Percentiles rank a stretch among this genome's conserved stretches.
Conservation (phyloP, 345 rosid genomes). For the Eucalyptus victrix region DNA sequence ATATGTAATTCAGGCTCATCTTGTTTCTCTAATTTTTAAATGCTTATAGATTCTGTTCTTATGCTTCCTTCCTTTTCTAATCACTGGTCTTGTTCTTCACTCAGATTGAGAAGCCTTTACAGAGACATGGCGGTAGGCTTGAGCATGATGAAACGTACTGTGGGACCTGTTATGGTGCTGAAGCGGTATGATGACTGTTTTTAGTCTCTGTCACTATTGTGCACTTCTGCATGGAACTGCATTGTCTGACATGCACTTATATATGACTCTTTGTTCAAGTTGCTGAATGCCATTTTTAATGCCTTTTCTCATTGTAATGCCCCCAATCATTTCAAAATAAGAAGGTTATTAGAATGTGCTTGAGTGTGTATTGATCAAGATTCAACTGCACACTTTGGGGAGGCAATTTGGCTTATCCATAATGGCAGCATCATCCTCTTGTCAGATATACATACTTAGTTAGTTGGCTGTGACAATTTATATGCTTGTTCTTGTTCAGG, state of each 20-base stretch:
- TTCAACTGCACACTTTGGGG: neutral
- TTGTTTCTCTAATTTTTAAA: neutral
- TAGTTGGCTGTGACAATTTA: neutral
- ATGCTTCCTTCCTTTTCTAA: neutral
- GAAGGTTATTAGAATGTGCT: neutral
- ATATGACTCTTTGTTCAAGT: neutral
- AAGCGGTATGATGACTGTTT: slow-evolving; percentile 15
- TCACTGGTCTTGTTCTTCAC: neutral
- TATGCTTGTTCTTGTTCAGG: neutral
- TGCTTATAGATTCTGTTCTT: neutral
- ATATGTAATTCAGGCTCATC: neutral
- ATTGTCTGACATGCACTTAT: neutral
- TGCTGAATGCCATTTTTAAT: neutral
- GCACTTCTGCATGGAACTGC: neutral
- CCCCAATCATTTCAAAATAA: neutral
- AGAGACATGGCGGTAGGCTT: slow-evolving; percentile 65
- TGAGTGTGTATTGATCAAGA: neutral
- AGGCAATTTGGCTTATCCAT: neutral
- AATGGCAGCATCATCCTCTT: neutral
- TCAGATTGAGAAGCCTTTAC: slow-evolving; percentile 55
- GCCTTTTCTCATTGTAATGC: neutral
- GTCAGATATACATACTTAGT: neutral
- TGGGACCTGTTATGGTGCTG: slow-evolving; percentile 67
- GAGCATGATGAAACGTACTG: slow-evolving; percentile 53
- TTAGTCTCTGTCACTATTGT: neutral